These are phyloP conservation scores for Hamigera avellanea DNA, from an alignment of 495 filamentous ascomycete species.

Conservation along the genomic window DNA sequence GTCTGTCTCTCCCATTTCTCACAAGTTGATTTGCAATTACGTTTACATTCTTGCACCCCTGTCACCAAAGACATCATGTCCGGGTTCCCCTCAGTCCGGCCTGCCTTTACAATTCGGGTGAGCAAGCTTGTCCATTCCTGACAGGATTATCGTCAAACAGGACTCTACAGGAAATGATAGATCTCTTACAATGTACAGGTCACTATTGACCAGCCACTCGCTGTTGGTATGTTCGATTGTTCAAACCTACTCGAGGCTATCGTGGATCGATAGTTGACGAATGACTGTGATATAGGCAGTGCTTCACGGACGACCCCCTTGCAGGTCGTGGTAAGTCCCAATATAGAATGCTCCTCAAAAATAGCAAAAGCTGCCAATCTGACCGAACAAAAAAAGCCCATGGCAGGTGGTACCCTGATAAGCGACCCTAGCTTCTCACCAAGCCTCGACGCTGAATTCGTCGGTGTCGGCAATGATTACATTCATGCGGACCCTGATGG, in stretches of 20 bases:
- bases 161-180: too few relatives aligned
- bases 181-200: constrained; percentile 6
- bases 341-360: neutral
- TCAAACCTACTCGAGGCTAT: neutral
- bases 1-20: too few relatives aligned
- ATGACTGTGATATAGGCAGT: constrained; percentile 5
- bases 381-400: too few relatives aligned
- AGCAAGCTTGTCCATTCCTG: neutral
- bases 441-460: constrained; percentile 34
- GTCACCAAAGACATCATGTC: too few relatives aligned
- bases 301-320: constrained; percentile 10
- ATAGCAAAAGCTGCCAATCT: neutral
- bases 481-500: constrained; percentile 39
- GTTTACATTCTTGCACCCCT: too few relatives aligned
- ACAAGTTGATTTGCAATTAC: too few relatives aligned
- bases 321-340: constrained; percentile 13
- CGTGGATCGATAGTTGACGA: neutral
- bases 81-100: constrained; percentile 26
- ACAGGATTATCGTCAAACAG: too few relatives aligned
- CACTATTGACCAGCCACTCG: constrained; percentile 9
- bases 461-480: constrained; percentile 37
- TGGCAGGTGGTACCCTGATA: constrained; percentile 32
- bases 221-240: constrained; percentile 9
- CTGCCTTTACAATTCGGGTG: constrained; percentile 29
- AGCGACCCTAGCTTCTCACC: constrained; percentile 28